phyloP scores from a whole-genome alignment of 768 basidiomycete genomes.

The Amanita jacksonii region DNA sequence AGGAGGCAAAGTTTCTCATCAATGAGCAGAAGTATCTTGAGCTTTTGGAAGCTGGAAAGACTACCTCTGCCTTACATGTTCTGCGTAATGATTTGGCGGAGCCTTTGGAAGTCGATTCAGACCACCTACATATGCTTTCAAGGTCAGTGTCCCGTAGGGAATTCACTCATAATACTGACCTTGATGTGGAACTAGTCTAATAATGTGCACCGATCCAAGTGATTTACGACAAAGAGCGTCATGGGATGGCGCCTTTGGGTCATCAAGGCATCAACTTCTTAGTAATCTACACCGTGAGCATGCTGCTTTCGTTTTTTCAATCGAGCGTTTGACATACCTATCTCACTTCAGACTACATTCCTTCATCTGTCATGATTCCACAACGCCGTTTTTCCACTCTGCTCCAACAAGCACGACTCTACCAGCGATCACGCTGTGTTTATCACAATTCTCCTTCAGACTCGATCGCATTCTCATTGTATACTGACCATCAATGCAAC shows the following conservation, averaged over 20 bases:
- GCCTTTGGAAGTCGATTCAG: conserved; percentile 67
- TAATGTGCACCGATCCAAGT: conserved; percentile 85
- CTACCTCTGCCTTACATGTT: conserved; percentile 74
- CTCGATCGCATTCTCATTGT: conserved; percentile 63
- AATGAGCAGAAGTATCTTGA: conserved; percentile 96
- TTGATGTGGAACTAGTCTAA: conserved; percentile 40
- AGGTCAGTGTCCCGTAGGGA: conserved; percentile 39
- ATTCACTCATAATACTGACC: conserved; percentile 13
- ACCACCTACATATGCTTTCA: conserved; percentile 79
- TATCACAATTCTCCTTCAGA: conserved; percentile 74
- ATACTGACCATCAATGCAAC: conserved; percentile 79
- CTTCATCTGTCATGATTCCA: conserved; percentile 89
- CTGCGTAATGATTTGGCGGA: conserved; percentile 86
- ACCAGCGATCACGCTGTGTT: conserved; percentile 74
- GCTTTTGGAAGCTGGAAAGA: conserved; percentile 71
- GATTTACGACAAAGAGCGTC: conserved; percentile 73
- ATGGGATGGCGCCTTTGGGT: conserved; percentile 86
- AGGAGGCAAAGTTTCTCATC: conserved; percentile 84
- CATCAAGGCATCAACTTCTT: conserved; percentile 70
- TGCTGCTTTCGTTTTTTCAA: neutral
- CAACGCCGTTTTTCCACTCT: conserved; percentile 79
- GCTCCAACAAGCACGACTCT: conserved; percentile 71
- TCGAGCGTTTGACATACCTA: conserved; percentile 6
- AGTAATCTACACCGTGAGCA: conserved; percentile 71
- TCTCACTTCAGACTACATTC: conserved; percentile 61